Evolutionary conservation across 1,139 yeast species (phyloP).

Genomic region (Kurtzmaniella quercitrusa): DNA sequence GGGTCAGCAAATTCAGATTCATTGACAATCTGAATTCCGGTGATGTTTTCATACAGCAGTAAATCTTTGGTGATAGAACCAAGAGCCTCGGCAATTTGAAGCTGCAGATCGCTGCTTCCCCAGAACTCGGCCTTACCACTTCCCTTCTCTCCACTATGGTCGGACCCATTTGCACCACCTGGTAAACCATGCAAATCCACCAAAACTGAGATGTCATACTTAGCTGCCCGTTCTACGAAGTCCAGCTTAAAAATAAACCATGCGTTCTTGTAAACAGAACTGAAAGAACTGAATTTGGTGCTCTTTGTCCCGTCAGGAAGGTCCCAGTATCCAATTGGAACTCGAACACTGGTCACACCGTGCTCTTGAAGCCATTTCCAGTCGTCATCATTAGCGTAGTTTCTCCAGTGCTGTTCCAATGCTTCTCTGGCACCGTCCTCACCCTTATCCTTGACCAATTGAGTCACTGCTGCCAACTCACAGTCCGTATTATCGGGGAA

Average conservation of each 20-base stretch:
- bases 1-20: constrained; percentile 64
- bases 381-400: constrained; percentile 63
- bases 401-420: constrained; percentile 67
- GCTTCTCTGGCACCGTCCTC: constrained; percentile 48
- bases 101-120: constrained; percentile 42
- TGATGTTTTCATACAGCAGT: constrained; percentile 55
- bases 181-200: constrained; percentile 90
- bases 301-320: constrained; percentile 50
- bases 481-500: constrained; percentile 51
- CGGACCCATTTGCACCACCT: constrained; percentile 82
- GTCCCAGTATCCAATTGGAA: constrained; percentile 92
- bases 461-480: constrained; percentile 70
- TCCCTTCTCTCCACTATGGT: constrained; percentile 71
- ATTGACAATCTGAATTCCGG: constrained; percentile 81
- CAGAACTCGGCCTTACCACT: constrained; percentile 59
- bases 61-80: constrained; percentile 63
- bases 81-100: constrained; percentile 47
- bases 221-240: constrained; percentile 52
- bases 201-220: constrained; percentile 62
- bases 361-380: constrained; percentile 70
- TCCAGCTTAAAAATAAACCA: constrained; percentile 57
- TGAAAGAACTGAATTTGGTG: constrained; percentile 57
- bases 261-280: constrained; percentile 59
- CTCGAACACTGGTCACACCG: constrained; percentile 71
- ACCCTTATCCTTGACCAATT: constrained; percentile 46